A percentile compares a stretch with the other conserved stretches of the same genome.
Conservation (phyloP, 305 asterid genomes). For the Rubia balearica region DNA sequence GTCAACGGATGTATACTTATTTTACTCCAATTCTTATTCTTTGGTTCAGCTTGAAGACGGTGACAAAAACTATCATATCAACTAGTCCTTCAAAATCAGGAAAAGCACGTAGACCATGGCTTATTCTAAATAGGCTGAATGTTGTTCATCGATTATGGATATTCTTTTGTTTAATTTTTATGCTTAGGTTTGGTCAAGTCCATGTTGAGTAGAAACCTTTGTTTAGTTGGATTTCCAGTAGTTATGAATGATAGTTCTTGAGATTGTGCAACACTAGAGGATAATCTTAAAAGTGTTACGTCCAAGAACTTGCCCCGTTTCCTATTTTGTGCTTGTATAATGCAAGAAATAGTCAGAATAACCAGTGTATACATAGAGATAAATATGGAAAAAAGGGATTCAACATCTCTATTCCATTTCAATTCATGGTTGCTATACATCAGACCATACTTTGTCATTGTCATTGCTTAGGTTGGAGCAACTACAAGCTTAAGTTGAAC, state of each 20-base stretch:
- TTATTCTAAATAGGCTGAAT: background rate
- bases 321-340: background rate
- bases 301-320: background rate
- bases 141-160: background rate
- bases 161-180: constrained; percentile 16
- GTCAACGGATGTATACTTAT: constrained; percentile 6
- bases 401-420: too few species aligned
- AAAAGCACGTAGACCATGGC: constrained; percentile 33
- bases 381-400: background rate
- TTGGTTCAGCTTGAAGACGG: constrained; percentile 60
- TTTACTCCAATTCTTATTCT: constrained; percentile 14
- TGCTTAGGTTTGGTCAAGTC: background rate
- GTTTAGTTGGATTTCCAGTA: constrained; percentile 2
- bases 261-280: background rate
- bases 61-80: constrained; percentile 46
- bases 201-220: constrained; percentile 4
- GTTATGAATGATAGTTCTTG: background rate
- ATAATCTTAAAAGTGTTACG: background rate
- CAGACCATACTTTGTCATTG: too few species aligned
- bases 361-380: background rate
- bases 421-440: too few species aligned
- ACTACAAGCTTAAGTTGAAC: too few species aligned
- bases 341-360: background rate
- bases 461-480: too few species aligned
- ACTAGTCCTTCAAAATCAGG: constrained; percentile 56